phyloP scores from a whole-genome alignment of 2,329 filamentous ascomycete species.

The Colletotrichum caudatum region DNA sequence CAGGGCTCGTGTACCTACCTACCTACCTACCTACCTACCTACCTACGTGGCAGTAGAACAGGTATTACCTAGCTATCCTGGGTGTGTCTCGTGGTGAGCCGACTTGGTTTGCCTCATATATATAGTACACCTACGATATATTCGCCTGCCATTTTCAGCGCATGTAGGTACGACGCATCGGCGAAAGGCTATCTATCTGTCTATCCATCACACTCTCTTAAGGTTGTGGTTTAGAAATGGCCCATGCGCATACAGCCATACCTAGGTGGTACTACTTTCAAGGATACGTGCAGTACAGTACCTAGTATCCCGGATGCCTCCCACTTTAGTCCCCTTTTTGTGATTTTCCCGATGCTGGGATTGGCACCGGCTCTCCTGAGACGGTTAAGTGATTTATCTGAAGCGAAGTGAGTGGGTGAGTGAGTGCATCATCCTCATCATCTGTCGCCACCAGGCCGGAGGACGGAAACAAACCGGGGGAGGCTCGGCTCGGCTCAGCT shows the following conservation, averaged over 20 bases:
- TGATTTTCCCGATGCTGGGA: background rate
- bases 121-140: background rate
- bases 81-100: background rate
- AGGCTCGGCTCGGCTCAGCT: background rate
- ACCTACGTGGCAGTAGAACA: too few relatives aligned
- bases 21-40: too few relatives aligned
- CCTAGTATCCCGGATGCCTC: too few relatives aligned
- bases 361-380: background rate
- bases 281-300: too few relatives aligned
- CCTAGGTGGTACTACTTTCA: too few relatives aligned
- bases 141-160: slow-evolving; percentile 5
- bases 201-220: too few relatives aligned
- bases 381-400: slow-evolving; percentile 1
- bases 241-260: background rate
- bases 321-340: background rate
- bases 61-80: too few relatives aligned
- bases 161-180: background rate
- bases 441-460: slow-evolving; percentile 1
- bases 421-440: slow-evolving; percentile 12
- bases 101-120: background rate
- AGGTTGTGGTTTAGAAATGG: background rate
- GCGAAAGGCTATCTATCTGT: background rate
- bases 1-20: slow-evolving; percentile 2
- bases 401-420: slow-evolving; percentile 2
- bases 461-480: slow-evolving; percentile 15